Conservation (phyloP, 2,329 filamentous ascomycete species). For the Diaporthe vexans region DNA sequence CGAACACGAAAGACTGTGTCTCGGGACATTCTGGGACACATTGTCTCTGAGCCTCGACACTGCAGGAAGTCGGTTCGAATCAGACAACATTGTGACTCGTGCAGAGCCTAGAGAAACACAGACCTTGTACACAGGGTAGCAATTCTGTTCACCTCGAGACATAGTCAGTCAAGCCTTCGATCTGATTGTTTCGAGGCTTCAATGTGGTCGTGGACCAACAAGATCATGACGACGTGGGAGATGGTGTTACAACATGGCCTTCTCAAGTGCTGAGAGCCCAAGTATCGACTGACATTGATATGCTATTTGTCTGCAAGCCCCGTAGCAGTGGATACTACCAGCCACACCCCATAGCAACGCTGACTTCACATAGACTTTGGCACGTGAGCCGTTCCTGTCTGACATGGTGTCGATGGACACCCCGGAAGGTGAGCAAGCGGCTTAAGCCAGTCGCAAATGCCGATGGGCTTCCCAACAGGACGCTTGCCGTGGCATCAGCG, state of each 20-base stretch:
- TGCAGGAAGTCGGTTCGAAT: not conserved
- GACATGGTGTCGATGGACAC: not conserved
- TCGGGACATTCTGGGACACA: conserved; percentile 9
- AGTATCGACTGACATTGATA: not conserved
- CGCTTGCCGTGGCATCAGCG: not conserved
- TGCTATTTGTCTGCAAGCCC: not conserved
- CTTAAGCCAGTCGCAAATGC: not conserved
- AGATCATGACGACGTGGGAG: not conserved
- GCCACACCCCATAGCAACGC: not conserved
- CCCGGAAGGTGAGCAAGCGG: not conserved
- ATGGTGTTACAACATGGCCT: not conserved
- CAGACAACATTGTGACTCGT: not conserved
- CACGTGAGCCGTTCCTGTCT: not conserved
- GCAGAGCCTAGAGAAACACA: not conserved
- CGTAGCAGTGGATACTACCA: not conserved
- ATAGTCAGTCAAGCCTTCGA: not conserved
- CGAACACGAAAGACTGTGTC: conserved; percentile 15
- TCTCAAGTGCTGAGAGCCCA: not conserved
- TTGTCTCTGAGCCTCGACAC: not conserved
- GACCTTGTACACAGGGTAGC: not conserved
- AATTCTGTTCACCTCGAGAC: not conserved
- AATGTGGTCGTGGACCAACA: not conserved
- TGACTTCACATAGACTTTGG: not conserved
- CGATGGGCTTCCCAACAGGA: not conserved
- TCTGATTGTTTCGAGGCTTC: not conserved